Evolutionary conservation across 768 basidiomycete genomes (phyloP).

Genomic region (Auriscalpium microsporum): DNA sequence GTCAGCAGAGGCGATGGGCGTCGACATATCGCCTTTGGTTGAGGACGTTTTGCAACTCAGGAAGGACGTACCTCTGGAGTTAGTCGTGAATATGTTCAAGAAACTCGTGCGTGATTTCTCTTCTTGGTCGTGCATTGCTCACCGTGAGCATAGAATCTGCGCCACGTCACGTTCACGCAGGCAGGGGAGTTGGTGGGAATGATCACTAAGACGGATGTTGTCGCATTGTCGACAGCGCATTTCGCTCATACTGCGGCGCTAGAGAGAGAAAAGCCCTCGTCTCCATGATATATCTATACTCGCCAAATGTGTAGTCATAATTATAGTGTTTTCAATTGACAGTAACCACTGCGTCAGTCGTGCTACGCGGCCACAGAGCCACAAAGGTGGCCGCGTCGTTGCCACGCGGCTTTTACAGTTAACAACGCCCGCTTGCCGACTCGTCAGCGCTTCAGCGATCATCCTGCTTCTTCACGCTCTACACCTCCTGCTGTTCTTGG

Average conservation of each 20-base stretch:
- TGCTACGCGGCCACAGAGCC: too few species aligned
- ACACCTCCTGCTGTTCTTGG: too few species aligned
- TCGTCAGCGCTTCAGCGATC: too few species aligned
- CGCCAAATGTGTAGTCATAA: too few species aligned
- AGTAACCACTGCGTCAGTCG: too few species aligned
- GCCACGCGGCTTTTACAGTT: too few species aligned
- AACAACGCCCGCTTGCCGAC: too few species aligned
- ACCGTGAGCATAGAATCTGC: conserved; percentile 42
- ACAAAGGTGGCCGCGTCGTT: too few species aligned
- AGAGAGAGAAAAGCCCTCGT: neutral
- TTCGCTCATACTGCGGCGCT: conserved; percentile 40
- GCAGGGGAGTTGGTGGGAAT: conserved; percentile 52
- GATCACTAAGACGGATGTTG: conserved; percentile 62
- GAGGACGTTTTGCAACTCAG: conserved; percentile 50
- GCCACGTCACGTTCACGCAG: conserved; percentile 59
- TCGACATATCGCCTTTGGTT: conserved; percentile 27
- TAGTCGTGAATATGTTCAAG: conserved; percentile 69
- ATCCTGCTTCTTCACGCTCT: too few species aligned
- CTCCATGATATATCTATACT: too few species aligned
- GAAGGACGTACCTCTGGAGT: conserved; percentile 61
- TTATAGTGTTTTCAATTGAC: too few species aligned
- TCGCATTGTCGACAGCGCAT: conserved; percentile 47
- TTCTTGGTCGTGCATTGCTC: neutral
- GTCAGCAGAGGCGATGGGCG: neutral
- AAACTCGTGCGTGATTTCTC: conserved; percentile 39